A percentile compares a stretch with the other conserved stretches of the same genome.
These are phyloP conservation scores for Solanum hybrid DNA, from an alignment of 305 asterid species.

Conservation along the genomic window DNA sequence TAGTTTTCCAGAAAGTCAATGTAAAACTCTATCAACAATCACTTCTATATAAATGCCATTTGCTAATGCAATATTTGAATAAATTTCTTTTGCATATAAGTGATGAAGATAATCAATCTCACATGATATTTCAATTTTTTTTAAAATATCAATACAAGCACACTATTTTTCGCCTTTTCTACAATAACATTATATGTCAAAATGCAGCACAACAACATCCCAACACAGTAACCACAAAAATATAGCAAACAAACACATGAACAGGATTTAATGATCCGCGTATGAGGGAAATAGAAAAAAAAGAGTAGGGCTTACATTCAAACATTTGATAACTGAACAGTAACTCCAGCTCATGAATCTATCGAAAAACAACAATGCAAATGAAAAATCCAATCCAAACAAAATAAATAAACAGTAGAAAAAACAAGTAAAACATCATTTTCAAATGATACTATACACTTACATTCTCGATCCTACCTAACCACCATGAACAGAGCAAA, in stretches of 20 bases:
- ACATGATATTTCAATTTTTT: neutral
- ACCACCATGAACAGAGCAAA: neutral
- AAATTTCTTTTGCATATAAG: neutral
- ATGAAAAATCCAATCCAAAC: neutral
- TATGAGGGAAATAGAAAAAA: neutral
- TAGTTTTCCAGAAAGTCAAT: neutral
- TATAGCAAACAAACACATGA: neutral
- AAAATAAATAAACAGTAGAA: neutral
- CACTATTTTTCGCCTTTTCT: neutral
- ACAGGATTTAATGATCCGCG: neutral
- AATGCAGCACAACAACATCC: neutral
- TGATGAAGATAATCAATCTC: neutral
- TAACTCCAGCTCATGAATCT: neutral
- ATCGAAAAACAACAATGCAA: neutral
- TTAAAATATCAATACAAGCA: neutral
- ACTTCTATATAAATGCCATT: neutral
- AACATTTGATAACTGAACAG: neutral
- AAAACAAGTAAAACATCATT: neutral
- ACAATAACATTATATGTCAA: neutral
- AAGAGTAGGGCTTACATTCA: neutral
- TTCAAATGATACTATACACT: neutral
- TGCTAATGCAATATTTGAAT: neutral
- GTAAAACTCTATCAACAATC: neutral
- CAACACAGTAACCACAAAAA: neutral
- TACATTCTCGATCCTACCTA: neutral